Conservation (phyloP, 768 basidiomycete species). For the Jaapia argillacea region DNA sequence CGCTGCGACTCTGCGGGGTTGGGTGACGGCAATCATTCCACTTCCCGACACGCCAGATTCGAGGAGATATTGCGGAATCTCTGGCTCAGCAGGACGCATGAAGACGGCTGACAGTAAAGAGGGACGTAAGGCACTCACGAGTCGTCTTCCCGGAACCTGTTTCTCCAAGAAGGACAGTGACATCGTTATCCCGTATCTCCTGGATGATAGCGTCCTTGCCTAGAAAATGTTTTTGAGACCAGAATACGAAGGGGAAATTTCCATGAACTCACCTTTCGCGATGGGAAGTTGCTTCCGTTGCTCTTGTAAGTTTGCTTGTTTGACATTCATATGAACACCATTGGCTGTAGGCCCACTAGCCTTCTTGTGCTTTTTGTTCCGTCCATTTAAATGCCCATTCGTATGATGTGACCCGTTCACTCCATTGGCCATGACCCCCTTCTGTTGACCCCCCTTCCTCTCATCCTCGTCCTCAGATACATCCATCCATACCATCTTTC, state of each 20-base stretch:
- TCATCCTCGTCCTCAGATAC: constrained; percentile 19
- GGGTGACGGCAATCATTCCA: constrained; percentile 84
- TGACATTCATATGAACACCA: constrained; percentile 2
- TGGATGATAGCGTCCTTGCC: constrained; percentile 69
- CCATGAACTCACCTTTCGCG: constrained; percentile 49
- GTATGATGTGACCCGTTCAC: constrained; percentile 1
- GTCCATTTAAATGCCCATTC: neutral
- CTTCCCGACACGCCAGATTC: constrained; percentile 65
- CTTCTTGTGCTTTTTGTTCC: constrained; percentile 8
- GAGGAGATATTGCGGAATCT: constrained; percentile 92
- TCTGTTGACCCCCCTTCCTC: constrained; percentile 5
- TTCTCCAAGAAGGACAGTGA: constrained; percentile 87
- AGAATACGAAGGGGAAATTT: neutral
- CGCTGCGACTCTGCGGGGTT: constrained; percentile 92
- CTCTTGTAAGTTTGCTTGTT: constrained; percentile 37
- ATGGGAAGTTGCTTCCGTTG: constrained; percentile 71
- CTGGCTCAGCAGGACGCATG: constrained; percentile 35
- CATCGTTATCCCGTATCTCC: constrained; percentile 68
- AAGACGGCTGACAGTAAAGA: constrained; percentile 1
- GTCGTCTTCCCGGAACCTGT: constrained; percentile 99
- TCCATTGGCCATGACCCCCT: neutral
- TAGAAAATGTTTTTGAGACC: constrained; percentile 16
- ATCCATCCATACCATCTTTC: constrained; percentile 15
- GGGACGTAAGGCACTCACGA: constrained; percentile 44
- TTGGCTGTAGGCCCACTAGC: neutral